A percentile compares a stretch with the other conserved stretches of the same genome.
Conservation (phyloP, 805 yeast genomes). For the Ogataea nitratoaversa region DNA sequence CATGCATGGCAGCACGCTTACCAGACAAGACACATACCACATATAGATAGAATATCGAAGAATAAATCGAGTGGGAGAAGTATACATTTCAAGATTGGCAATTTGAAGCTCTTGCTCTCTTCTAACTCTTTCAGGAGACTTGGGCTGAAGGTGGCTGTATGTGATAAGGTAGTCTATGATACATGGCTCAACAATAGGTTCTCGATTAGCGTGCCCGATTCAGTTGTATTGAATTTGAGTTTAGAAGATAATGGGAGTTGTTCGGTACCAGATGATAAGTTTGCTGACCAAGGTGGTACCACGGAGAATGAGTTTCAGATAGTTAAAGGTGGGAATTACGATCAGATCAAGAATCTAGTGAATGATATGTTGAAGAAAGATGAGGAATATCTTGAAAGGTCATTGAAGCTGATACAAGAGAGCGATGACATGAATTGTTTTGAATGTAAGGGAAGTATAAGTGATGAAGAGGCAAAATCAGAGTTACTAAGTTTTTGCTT, state of each 20-base stretch:
- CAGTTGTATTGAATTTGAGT: constrained; percentile 16
- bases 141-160: constrained; percentile 44
- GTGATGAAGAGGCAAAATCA: constrained; percentile 8
- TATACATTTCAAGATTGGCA: constrained; percentile 44
- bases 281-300: neutral
- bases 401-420: constrained; percentile 9
- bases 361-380: constrained; percentile 9
- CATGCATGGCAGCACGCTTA: constrained; percentile 80
- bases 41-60: constrained; percentile 35
- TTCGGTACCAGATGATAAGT: neutral
- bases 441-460: constrained; percentile 15
- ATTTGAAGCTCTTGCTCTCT: constrained; percentile 39
- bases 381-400: constrained; percentile 12
- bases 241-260: constrained; percentile 4
- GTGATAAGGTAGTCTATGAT: constrained; percentile 29
- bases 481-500: constrained; percentile 22
- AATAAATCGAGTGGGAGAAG: constrained; percentile 36
- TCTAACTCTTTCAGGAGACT: constrained; percentile 41
- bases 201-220: constrained; percentile 21
- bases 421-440: constrained; percentile 8
- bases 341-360: constrained; percentile 22
- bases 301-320: constrained; percentile 6
- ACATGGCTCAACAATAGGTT: constrained; percentile 36
- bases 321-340: constrained; percentile 28
- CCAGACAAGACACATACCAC: constrained; percentile 55